Percentiles rank a stretch among this genome's conserved stretches.
These are phyloP conservation scores for Fraxinus ornus DNA, from an alignment of 305 asterid species.

Conservation along the genomic window DNA sequence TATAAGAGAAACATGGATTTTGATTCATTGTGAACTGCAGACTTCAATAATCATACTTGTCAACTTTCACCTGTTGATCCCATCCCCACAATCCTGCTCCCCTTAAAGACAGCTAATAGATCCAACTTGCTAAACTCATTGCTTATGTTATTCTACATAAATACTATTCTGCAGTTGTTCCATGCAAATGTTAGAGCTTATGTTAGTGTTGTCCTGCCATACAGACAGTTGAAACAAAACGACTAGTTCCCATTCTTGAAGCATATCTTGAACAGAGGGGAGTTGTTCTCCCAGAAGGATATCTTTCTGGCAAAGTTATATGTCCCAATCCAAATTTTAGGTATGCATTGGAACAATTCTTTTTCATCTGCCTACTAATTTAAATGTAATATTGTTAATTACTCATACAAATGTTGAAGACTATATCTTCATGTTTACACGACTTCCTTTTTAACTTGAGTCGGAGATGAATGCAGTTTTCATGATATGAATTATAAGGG, in stretches of 20 bases:
- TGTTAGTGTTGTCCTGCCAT: conserved; percentile 19
- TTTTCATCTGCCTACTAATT: background rate
- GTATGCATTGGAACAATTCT: conserved; percentile 35
- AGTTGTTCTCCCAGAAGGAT: conserved; percentile 68
- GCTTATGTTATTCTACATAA: background rate
- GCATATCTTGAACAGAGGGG: conserved; percentile 89
- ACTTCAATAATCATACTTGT: background rate
- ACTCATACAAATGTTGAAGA: background rate
- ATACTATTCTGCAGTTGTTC: background rate
- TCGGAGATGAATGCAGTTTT: background rate
- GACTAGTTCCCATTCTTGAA: conserved; percentile 63
- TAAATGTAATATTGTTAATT: background rate
- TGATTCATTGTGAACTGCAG: conserved; percentile 3
- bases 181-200: conserved; percentile 18
- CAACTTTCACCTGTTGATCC: background rate
- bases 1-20: background rate
- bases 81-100: conserved; percentile 1
- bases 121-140: background rate
- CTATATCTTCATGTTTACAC: background rate
- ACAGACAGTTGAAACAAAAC: conserved; percentile 65
- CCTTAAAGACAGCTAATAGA: background rate
- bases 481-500: background rate
- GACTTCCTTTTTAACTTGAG: background rate
- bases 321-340: conserved; percentile 66
- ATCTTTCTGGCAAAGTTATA: conserved; percentile 63